These are phyloP conservation scores for Tetradesmus lagerheimii DNA, from an alignment of 139 green algal genomes.

Conservation along the genomic window DNA sequence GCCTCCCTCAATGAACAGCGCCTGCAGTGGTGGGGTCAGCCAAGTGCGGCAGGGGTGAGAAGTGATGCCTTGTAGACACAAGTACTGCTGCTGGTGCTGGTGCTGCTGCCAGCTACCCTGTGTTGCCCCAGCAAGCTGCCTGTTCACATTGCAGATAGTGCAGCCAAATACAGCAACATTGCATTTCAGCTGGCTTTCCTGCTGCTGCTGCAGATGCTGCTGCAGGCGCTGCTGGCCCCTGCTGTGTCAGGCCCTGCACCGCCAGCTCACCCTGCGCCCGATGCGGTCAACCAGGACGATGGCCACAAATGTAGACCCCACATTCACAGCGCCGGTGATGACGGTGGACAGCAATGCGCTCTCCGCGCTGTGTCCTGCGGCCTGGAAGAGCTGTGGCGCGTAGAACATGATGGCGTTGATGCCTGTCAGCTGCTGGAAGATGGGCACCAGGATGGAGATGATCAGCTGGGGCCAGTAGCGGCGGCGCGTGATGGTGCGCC, in stretches of 20 bases:
- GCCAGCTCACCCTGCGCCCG: conserved; percentile 47
- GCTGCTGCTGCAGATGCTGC: background rate
- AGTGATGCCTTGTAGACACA: too few relatives aligned
- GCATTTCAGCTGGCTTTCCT: background rate
- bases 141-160: background rate
- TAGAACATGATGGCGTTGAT: conserved; percentile 66
- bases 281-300: conserved; percentile 70
- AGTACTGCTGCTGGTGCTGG: too few relatives aligned
- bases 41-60: too few relatives aligned
- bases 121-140: too few relatives aligned
- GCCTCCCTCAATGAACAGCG: conserved; percentile 74
- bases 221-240: background rate
- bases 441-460: conserved; percentile 58
- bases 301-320: conserved; percentile 48
- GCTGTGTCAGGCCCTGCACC: background rate
- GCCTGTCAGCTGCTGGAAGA: conserved; percentile 79
- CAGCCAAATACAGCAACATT: background rate
- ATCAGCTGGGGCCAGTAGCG: conserved; percentile 69
- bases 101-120: too few relatives aligned
- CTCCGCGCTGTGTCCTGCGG: conserved; percentile 7
- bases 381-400: conserved; percentile 50
- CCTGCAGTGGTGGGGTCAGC: background rate
- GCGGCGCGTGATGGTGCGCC: conserved; percentile 52
- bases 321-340: conserved; percentile 54
- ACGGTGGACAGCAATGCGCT: conserved; percentile 37